A percentile compares a stretch with the other conserved stretches of the same genome.
phyloP scores from a whole-genome alignment of 257 asterid genomes.

The Oldenlandia corymbosa region DNA sequence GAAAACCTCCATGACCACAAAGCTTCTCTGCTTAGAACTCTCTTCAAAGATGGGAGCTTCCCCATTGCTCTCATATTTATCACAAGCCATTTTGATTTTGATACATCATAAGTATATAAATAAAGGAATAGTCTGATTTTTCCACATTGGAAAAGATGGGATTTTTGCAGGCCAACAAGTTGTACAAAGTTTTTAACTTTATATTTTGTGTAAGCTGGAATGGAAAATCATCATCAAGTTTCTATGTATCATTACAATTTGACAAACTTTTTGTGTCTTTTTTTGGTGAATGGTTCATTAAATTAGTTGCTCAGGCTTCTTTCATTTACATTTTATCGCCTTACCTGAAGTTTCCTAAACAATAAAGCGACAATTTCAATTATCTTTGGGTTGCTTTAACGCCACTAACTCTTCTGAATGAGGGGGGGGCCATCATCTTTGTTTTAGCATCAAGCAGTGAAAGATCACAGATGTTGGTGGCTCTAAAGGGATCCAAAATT shows the following conservation, averaged over 20 bases:
- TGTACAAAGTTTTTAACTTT: not conserved
- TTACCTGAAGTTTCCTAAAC: constrained; percentile 10
- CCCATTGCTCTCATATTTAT: constrained; percentile 2
- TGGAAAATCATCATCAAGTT: constrained; percentile 2
- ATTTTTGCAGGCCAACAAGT: constrained; percentile 6
- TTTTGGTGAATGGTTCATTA: not conserved
- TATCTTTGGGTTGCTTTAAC: not conserved
- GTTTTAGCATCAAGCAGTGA: not conserved
- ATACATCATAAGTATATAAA: no score
- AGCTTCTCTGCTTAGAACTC: constrained; percentile 19
- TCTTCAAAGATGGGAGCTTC: constrained; percentile 29
- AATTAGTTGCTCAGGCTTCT: not conserved
- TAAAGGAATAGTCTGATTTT: not conserved
- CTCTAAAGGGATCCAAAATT: not conserved
- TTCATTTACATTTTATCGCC: not conserved
- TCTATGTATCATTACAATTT: not conserved
- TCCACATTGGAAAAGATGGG: not conserved
- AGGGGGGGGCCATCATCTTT: no score
- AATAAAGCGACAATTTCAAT: constrained; percentile 5
- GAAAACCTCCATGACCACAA: constrained; percentile 26
- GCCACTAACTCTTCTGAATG: no score
- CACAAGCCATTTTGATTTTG: not conserved
- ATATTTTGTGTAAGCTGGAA: not conserved
- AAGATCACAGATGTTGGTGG: not conserved
- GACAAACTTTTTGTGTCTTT: not conserved